These are phyloP conservation scores for Pseudocercospora ulei DNA, from an alignment of 2,329 filamentous ascomycete species.

Conservation along the genomic window DNA sequence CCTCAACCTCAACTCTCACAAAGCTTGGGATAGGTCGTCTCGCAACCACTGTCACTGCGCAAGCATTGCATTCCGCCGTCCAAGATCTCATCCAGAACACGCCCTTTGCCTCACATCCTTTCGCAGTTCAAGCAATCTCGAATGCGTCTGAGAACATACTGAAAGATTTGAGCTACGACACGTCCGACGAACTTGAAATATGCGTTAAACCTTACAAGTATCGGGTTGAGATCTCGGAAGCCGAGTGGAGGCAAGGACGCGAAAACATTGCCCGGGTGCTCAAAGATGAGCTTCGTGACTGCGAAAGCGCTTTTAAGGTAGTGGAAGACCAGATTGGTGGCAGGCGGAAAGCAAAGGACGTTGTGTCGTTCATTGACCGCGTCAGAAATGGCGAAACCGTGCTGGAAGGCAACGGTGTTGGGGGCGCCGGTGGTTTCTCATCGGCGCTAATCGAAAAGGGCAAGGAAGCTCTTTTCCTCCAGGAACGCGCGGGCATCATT, in stretches of 20 bases:
- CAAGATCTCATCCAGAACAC: conserved; percentile 68
- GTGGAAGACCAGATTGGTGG: conserved; percentile 73
- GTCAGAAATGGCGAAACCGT: conserved; percentile 75
- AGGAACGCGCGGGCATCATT: conserved; percentile 80
- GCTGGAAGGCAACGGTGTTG: conserved; percentile 68
- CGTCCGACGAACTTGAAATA: conserved; percentile 94
- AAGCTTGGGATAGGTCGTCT: conserved; percentile 88
- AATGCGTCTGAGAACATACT: conserved; percentile 83
- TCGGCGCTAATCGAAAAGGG: conserved; percentile 68
- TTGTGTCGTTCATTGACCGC: conserved; percentile 82
- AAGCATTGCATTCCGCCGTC: conserved; percentile 74
- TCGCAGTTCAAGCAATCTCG: conserved; percentile 79
- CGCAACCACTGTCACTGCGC: conserved; percentile 82
- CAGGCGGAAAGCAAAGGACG: conserved; percentile 74
- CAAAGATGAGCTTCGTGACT: conserved; percentile 79
- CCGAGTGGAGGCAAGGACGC: conserved; percentile 76
- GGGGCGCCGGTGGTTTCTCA: conserved; percentile 88
- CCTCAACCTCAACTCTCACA: conserved; percentile 78
- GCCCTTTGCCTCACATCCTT: conserved; percentile 81
- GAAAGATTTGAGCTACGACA: conserved; percentile 91
- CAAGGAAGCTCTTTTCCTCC: conserved; percentile 85
- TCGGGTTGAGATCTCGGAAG: conserved; percentile 85
- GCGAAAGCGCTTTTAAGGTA: conserved; percentile 64
- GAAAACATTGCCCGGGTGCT: conserved; percentile 72
- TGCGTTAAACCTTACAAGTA: conserved; percentile 99